Conservation (phyloP, 768 basidiomycete genomes). For the Xerocomus potaroensis region DNA sequence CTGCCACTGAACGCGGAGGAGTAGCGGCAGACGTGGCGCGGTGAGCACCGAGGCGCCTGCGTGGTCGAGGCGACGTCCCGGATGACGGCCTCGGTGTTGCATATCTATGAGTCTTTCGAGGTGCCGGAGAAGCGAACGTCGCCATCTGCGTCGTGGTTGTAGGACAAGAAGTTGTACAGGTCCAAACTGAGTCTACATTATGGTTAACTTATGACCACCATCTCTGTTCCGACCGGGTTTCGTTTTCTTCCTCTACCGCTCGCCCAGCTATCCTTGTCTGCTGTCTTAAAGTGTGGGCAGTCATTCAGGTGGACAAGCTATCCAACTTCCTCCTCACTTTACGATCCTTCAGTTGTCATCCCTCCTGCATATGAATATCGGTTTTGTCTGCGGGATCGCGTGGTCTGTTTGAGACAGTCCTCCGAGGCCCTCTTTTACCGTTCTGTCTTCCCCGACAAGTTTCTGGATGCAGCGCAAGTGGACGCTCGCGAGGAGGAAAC, state of each 20-base stretch:
- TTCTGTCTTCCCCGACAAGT: slow-evolving; percentile 52
- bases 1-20: slow-evolving; percentile 34
- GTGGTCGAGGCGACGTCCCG: slow-evolving; percentile 24
- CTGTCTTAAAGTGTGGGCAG: slow-evolving; percentile 79
- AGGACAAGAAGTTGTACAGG: neutral
- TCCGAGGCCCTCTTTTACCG: slow-evolving; percentile 64
- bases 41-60: slow-evolving; percentile 23
- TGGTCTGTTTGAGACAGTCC: slow-evolving; percentile 78
- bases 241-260: slow-evolving; percentile 55
- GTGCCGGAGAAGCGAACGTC: slow-evolving; percentile 59
- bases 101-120: slow-evolving; percentile 45
- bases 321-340: slow-evolving; percentile 19
- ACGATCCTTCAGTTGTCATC: slow-evolving; percentile 9
- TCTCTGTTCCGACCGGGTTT: slow-evolving; percentile 39
- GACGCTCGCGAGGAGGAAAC: slow-evolving; percentile 57
- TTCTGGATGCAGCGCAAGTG: slow-evolving; percentile 30
- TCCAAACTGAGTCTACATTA: slow-evolving; percentile 12
- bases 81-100: slow-evolving; percentile 24
- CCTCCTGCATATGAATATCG: slow-evolving; percentile 62
- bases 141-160: slow-evolving; percentile 26
- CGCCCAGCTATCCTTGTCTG: slow-evolving; percentile 71
- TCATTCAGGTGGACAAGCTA: slow-evolving; percentile 77
- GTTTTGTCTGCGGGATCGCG: slow-evolving; percentile 74
- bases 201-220: slow-evolving; percentile 7
- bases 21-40: slow-evolving; percentile 18